phyloP scores from a whole-genome alignment of 192 early-diverging fungal genomes.

The Paraglomus brasilianum region DNA sequence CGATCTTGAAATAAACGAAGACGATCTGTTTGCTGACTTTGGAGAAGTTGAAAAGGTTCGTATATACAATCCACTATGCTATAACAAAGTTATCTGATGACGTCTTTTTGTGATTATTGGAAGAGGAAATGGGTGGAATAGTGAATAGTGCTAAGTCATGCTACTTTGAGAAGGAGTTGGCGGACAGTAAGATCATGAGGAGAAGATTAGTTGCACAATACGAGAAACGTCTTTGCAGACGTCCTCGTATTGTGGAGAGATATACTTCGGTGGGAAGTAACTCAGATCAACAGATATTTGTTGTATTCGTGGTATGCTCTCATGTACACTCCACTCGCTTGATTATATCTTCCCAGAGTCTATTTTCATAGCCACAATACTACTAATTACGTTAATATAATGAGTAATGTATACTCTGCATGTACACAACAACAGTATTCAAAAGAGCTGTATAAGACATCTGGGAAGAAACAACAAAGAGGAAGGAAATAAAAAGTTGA shows the following conservation, averaged over 20 bases:
- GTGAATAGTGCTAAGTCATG: slow-evolving; percentile 7
- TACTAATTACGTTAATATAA: no score
- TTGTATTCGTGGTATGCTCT: no score
- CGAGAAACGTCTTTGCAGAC: neutral
- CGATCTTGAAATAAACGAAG: slow-evolving; percentile 26
- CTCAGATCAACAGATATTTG: no score
- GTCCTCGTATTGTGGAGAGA: neutral
- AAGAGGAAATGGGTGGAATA: neutral
- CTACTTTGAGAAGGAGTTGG: slow-evolving; percentile 22
- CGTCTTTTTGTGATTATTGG: neutral
- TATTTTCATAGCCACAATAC: no score
- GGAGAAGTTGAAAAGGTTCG: slow-evolving; percentile 40
- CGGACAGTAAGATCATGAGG: neutral
- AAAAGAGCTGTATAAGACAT: no score
- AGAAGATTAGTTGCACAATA: slow-evolving; percentile 8
- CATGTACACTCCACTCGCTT: no score
- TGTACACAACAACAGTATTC: no score
- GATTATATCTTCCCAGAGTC: no score
- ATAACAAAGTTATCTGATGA: slow-evolving; percentile 16
- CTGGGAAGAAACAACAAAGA: neutral
- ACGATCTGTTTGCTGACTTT: slow-evolving; percentile 44
- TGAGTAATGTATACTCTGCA: no score
- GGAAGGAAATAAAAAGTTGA: slow-evolving; percentile 1
- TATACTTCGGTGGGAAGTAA: no score
- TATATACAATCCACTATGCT: slow-evolving; percentile 28